Evolutionary conservation across 768 basidiomycete species (phyloP).

Genomic region (Phylloporus sp.): DNA sequence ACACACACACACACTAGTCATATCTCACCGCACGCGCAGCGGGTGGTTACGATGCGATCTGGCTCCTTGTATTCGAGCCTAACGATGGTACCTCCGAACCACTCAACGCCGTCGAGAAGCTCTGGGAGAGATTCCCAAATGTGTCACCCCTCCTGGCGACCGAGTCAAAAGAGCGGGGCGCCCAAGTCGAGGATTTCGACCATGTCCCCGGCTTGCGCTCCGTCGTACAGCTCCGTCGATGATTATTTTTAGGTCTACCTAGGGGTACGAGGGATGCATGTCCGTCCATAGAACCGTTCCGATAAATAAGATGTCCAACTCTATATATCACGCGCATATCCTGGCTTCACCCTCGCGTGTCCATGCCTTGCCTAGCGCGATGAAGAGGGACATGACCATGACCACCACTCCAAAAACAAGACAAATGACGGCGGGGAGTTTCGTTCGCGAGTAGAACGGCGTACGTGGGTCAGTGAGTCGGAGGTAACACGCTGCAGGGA

Average conservation of each 20-base stretch:
- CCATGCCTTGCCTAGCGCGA: slow-evolving; percentile 80
- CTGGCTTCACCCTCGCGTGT: slow-evolving; percentile 64
- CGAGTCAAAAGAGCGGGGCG: slow-evolving; percentile 67
- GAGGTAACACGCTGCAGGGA: slow-evolving; percentile 83
- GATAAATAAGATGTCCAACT: slow-evolving; percentile 23
- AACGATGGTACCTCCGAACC: slow-evolving; percentile 47
- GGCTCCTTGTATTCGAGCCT: slow-evolving; percentile 80
- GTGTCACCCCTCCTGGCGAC: slow-evolving; percentile 70
- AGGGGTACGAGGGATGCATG: slow-evolving; percentile 1
- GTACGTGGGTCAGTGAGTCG: slow-evolving; percentile 56
- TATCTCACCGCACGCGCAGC: slow-evolving; percentile 45
- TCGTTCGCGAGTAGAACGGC: slow-evolving; percentile 67
- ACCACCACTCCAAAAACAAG: slow-evolving; percentile 71
- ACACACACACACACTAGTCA: background rate
- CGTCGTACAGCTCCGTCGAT: slow-evolving; percentile 29
- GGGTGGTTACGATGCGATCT: slow-evolving; percentile 96
- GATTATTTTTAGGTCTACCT: slow-evolving; percentile 7
- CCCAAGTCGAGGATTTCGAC: slow-evolving; percentile 57
- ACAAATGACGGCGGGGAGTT: slow-evolving; percentile 73
- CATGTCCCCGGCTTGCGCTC: slow-evolving; percentile 52
- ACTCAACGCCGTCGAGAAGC: slow-evolving; percentile 55
- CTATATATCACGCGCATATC: slow-evolving; percentile 55
- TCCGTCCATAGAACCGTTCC: slow-evolving; percentile 4
- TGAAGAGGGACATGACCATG: slow-evolving; percentile 70
- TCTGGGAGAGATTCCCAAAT: slow-evolving; percentile 59